Percentiles rank a stretch among this genome's conserved stretches.
phyloP scores from a whole-genome alignment of 768 basidiomycete species.

The Boletus speciosus region DNA sequence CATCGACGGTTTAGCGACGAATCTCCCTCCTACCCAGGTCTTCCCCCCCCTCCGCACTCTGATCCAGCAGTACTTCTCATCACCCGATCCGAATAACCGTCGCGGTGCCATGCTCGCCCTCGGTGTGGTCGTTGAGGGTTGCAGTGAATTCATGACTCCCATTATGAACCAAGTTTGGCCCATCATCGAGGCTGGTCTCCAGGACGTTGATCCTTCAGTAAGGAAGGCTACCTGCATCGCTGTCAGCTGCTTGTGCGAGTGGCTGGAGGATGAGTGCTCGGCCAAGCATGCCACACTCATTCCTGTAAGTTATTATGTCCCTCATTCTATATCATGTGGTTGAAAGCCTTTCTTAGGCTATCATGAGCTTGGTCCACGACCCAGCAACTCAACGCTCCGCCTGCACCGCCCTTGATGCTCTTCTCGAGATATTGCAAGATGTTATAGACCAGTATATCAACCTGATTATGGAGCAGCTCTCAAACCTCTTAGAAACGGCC shows the following conservation, averaged over 20 bases:
- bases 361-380: slow-evolving; percentile 90
- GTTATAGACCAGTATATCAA: slow-evolving; percentile 88
- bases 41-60: slow-evolving; percentile 87
- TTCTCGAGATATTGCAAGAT: slow-evolving; percentile 91
- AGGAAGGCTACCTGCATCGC: slow-evolving; percentile 95
- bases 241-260: slow-evolving; percentile 95
- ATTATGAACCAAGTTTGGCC: slow-evolving; percentile 93
- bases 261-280: slow-evolving; percentile 91
- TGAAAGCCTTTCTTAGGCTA: slow-evolving; percentile 48
- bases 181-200: slow-evolving; percentile 82
- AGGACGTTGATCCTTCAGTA: slow-evolving; percentile 79
- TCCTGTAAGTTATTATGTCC: slow-evolving; percentile 52
- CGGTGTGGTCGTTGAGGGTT: slow-evolving; percentile 94
- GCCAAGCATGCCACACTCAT: slow-evolving; percentile 79
- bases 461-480: slow-evolving; percentile 92
- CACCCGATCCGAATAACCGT: slow-evolving; percentile 71
- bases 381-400: slow-evolving; percentile 83
- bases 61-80: slow-evolving; percentile 82
- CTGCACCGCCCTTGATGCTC: slow-evolving; percentile 95
- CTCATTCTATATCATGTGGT: background rate
- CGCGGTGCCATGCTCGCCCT: slow-evolving; percentile 94
- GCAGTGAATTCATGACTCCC: slow-evolving; percentile 96
- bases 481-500: slow-evolving; percentile 80
- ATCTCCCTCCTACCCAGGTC: slow-evolving; percentile 90
- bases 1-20: slow-evolving; percentile 88